Conservation (phyloP, 2,329 filamentous ascomycete species). For the Fusarium pseudoanthophilum region DNA sequence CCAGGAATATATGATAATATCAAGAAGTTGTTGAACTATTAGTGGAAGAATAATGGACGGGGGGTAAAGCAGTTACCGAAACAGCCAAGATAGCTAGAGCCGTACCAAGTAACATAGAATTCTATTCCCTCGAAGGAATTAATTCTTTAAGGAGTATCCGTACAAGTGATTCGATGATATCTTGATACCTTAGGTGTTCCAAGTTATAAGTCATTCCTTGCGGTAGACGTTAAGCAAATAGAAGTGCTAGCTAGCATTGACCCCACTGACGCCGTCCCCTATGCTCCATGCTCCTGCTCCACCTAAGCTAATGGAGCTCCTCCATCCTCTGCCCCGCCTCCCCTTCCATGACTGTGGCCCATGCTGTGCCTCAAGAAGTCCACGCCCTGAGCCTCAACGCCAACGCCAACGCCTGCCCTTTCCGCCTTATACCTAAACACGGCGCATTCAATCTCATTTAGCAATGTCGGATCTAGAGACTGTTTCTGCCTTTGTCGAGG, state of each 20-base stretch:
- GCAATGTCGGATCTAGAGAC: slow-evolving; percentile 54
- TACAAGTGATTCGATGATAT: not conserved
- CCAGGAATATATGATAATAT: slow-evolving; percentile 78
- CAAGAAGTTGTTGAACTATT: slow-evolving; percentile 71
- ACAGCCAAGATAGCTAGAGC: not conserved
- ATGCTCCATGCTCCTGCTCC: slow-evolving; percentile 22
- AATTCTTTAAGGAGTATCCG: not conserved
- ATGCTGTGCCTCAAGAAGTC: slow-evolving; percentile 32
- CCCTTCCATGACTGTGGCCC: slow-evolving; percentile 28
- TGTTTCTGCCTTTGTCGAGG: slow-evolving; percentile 88
- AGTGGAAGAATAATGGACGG: not conserved
- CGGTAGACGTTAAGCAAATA: not conserved
- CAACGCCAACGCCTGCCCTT: slow-evolving; percentile 19
- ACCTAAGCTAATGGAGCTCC: slow-evolving; percentile 33
- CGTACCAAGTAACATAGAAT: not conserved
- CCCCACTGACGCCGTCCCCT: slow-evolving; percentile 20
- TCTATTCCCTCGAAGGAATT: not conserved
- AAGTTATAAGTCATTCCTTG: not conserved
- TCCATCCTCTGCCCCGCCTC: slow-evolving; percentile 40
- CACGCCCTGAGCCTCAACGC: slow-evolving; percentile 34
- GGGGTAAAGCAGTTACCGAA: not conserved
- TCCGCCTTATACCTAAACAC: slow-evolving; percentile 1
- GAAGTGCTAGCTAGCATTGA: not conserved
- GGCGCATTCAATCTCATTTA: slow-evolving; percentile 15
- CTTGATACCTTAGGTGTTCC: not conserved